phyloP scores from a whole-genome alignment of 2,329 filamentous ascomycete genomes.

The Calonectria montana region DNA sequence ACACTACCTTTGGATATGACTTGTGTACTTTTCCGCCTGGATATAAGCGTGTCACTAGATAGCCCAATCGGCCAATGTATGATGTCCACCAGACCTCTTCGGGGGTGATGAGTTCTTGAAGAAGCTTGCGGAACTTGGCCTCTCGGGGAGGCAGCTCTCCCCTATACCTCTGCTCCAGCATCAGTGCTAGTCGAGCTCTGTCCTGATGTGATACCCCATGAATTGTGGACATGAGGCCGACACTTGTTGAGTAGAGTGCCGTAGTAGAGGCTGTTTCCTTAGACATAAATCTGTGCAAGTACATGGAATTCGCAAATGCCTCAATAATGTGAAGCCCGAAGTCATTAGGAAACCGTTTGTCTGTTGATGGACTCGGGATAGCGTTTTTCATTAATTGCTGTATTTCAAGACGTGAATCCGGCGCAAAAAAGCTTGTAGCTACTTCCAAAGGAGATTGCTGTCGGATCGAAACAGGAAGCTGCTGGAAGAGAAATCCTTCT shows the following conservation, averaged over 20 bases:
- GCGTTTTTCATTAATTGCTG: constrained; percentile 58
- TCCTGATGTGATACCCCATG: constrained; percentile 73
- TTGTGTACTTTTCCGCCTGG: constrained; percentile 64
- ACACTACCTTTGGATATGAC: constrained; percentile 52
- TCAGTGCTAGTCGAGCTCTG: constrained; percentile 69
- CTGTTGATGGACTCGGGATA: constrained; percentile 52
- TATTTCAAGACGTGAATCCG: constrained; percentile 58
- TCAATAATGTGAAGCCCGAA: constrained; percentile 61
- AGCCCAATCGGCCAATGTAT: constrained; percentile 71
- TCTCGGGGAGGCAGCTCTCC: constrained; percentile 71
- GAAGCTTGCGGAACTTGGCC: constrained; percentile 61
- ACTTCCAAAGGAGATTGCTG: constrained; percentile 68
- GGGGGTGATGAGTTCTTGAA: constrained; percentile 64
- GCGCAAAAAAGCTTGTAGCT: constrained; percentile 66
- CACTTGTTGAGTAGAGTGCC: constrained; percentile 72
- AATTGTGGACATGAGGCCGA: constrained; percentile 68
- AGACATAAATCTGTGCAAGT: constrained; percentile 60
- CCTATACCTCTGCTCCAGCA: constrained; percentile 73
- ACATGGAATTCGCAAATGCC: constrained; percentile 70
- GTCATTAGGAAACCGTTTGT: constrained; percentile 48
- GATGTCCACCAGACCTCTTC: constrained; percentile 73
- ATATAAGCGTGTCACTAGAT: constrained; percentile 68
- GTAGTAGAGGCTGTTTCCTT: constrained; percentile 67
- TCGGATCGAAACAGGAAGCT: constrained; percentile 59
- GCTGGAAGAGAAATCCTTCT: constrained; percentile 72